Base-by-base conservation (phyloP, 768 basidiomycete species). In the Termitomyces sp. region DNA sequence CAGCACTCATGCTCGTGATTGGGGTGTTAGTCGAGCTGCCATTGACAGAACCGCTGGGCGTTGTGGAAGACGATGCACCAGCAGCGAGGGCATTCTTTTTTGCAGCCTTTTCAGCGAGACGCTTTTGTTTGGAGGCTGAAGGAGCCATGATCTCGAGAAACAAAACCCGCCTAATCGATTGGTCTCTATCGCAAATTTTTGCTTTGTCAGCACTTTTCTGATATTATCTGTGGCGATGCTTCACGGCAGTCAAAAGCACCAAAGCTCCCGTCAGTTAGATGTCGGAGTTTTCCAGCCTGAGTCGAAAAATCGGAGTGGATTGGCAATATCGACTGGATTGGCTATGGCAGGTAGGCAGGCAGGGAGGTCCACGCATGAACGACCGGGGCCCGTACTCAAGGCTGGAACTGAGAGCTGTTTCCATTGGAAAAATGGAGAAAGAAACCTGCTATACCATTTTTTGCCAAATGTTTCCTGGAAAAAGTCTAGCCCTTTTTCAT, bases 91-190 rank as follows among this genome's bases (percentile, higher is more conserved):
- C 51, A 44, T 83, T 78, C 69, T 87, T 82, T 69, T 90, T 90
- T 57, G 89, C 90, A 19, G 87, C 93, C 72, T 97, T 97, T 71
- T 96, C 95, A 58, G 92, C 94, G 55, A 97, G 82, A 46, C 96
- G 85, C 71, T 98, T 98, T 71, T 93, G 91, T 68, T 92, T 92
- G 45, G 90, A 89, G 24, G 87, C 79, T 51, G 90, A 91, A 45
- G 89, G 88, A 0, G 90, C 64, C 87, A 88, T 88, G 61, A 85
- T 88, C 7, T 60, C 72, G 58, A 63, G 60, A 24, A 59, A 28
- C 28, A 28, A 35, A 49, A 52, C 53, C 24, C 15, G 32, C n/a
- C 30, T 45, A 34, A 63, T 62, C 54, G 62, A 63, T 60, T 55
- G 17, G 12, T 26, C 45, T 22, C 19, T 55, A 55, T 58, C 58